Evolutionary conservation across 1,139 yeast species (phyloP).

Genomic region (Saccharomyces hybrid): DNA sequence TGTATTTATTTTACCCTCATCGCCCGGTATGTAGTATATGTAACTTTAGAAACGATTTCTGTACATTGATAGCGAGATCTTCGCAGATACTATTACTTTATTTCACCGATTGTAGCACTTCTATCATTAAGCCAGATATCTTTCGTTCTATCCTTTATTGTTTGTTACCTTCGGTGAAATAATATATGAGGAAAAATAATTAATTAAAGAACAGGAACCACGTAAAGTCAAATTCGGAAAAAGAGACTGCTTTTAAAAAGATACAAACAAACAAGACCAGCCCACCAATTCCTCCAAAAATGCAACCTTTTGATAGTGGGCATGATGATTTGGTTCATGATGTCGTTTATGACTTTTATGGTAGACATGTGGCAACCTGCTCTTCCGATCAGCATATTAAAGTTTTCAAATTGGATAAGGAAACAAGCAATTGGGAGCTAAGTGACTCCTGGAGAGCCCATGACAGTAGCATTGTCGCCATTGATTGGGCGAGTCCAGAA

Average conservation of each 20-base stretch:
- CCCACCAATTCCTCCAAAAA: slow-evolving; percentile 1
- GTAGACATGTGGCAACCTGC: slow-evolving; percentile 82
- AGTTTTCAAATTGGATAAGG: slow-evolving; percentile 65
- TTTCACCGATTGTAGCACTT: too few relatives aligned
- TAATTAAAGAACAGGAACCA: not conserved
- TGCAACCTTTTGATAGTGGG: slow-evolving; percentile 65
- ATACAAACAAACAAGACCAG: slow-evolving; percentile 33
- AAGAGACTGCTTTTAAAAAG: not conserved
- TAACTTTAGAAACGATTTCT: too few relatives aligned
- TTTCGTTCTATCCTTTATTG: too few relatives aligned
- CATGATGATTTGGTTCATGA: slow-evolving; percentile 91
- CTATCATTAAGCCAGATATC: too few relatives aligned
- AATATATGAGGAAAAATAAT: too few relatives aligned
- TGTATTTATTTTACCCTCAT: too few relatives aligned
- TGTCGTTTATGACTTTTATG: slow-evolving; percentile 82
- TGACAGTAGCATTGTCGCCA: slow-evolving; percentile 73
- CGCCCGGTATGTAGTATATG: too few relatives aligned
- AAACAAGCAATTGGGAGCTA: slow-evolving; percentile 56
- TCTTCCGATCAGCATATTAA: slow-evolving; percentile 89
- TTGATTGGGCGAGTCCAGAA: slow-evolving; percentile 93
- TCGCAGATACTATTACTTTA: too few relatives aligned
- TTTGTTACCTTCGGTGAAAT: too few relatives aligned
- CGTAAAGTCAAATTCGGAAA: not conserved
- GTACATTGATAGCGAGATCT: too few relatives aligned
- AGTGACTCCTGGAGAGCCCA: slow-evolving; percentile 94